Evolutionary conservation across 257 asterid species (phyloP).

Genomic region (Vinca minor): DNA sequence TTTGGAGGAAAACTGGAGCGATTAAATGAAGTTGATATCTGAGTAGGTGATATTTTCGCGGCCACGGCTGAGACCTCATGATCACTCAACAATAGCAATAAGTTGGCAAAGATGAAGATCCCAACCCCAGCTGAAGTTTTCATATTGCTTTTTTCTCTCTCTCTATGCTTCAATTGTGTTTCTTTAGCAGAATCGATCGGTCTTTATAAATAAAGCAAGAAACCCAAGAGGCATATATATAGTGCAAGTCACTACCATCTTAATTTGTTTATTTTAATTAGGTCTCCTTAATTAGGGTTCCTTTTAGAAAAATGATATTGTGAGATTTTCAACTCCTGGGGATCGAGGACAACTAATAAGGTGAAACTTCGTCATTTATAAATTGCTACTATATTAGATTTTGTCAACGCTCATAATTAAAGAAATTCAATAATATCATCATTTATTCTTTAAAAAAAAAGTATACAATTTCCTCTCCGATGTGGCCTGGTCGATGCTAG

Average conservation of each 20-base stretch:
- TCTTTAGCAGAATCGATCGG: too few species aligned
- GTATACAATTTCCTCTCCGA: too few species aligned
- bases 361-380: too few species aligned
- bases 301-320: too few species aligned
- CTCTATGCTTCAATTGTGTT: background rate
- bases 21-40: constrained; percentile 9
- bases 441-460: too few species aligned
- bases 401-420: too few species aligned
- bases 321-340: too few species aligned
- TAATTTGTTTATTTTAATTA: background rate
- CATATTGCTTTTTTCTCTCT: too few species aligned
- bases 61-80: background rate
- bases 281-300: background rate
- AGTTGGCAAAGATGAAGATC: background rate
- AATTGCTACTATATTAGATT: too few species aligned
- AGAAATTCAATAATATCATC: too few species aligned
- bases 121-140: background rate
- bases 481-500: too few species aligned
- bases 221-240: background rate
- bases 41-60: background rate
- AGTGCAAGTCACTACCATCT: background rate
- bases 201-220: background rate
- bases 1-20: constrained; percentile 14
- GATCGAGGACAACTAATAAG: too few species aligned
- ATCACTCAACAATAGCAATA: background rate